Evolutionary conservation across 1,284 basidiomycete species (phyloP), one percentile per base, ranked within the genome.

Genomic region (Neonothopanus nambi): DNA sequence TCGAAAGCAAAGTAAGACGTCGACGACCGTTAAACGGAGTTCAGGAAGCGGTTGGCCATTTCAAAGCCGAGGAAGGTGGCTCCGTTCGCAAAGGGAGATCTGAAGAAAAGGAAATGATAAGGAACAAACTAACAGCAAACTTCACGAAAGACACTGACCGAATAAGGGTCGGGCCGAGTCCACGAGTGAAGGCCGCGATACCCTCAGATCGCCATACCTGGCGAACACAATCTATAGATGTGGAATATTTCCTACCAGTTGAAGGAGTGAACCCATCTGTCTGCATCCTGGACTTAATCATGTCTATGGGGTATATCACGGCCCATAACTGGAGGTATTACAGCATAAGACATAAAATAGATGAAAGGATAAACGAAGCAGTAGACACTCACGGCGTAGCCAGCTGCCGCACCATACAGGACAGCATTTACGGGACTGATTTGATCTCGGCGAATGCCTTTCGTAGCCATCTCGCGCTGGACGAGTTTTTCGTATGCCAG

Each of bases 231-330:
- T 97, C 89, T 30, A 91, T 59, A 9, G 91, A 84, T 11, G 89
- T 90, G 38, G 76, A 80, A 75, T 95, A 98, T 67, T 89, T 89
- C 63, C 89, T 85, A 36, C 87, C 88, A 52, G 85, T 85, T 18
- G 81, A 70, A 5, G 82, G 75, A 40, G 84, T 79, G 66, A 95
- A 91, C 1, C 89, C 88, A 66, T 98, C 96, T 0, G 95, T 98
- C 73, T 98, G 96, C 76, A 98, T 88, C 52, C 94, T 85, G 24
- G 90, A 92, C 69, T 98, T 98, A 69, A 98, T 85, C 80, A 97
- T 93, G 70, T 96, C 95, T 68, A 94, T 87, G 7, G 93, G 93
- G 74, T 95, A 95, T 73, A 94, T 94, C 9, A 91, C 76, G 21
- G 80, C 85, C 90, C 90, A 92, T 23, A 92, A 74, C 90, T 91